Conservation (phyloP, 163 green algal species). For the Chlamydomonas reinhardtii region DNA sequence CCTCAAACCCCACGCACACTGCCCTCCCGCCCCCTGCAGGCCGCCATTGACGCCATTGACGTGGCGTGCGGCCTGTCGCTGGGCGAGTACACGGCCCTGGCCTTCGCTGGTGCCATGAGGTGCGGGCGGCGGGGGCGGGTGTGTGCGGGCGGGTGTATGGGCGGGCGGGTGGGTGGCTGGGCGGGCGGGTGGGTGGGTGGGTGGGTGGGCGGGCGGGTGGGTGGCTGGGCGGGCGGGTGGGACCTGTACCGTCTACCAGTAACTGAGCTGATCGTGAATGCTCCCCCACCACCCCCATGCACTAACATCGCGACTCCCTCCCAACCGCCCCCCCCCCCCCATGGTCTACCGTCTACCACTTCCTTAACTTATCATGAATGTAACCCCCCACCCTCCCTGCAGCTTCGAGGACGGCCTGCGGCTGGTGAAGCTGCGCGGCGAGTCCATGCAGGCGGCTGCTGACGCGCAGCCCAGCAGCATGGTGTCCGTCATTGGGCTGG, state of each 20-base stretch:
- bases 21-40: too few species aligned
- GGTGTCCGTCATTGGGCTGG: constrained; percentile 97
- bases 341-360: too few species aligned
- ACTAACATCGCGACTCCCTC: too few species aligned
- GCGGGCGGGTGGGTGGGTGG: not conserved
- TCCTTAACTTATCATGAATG: too few species aligned
- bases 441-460: constrained; percentile 96
- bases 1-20: too few species aligned
- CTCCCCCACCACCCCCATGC: too few species aligned
- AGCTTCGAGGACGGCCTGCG: constrained; percentile 93
- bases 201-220: too few species aligned
- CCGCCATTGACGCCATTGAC: constrained; percentile 76
- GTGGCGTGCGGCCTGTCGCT: constrained; percentile 88
- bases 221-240: too few species aligned
- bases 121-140: constrained; percentile 47
- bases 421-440: constrained; percentile 95
- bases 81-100: constrained; percentile 96
- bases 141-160: not conserved
- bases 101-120: constrained; percentile 88
- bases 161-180: not conserved
- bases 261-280: too few species aligned
- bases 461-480: constrained; percentile 92
- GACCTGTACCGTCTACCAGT: too few species aligned
- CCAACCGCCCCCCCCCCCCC: too few species aligned
- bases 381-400: not conserved